Evolutionary conservation across 192 early-diverging fungal genomes (phyloP).

Genomic region (Backusella liffmaniae): DNA sequence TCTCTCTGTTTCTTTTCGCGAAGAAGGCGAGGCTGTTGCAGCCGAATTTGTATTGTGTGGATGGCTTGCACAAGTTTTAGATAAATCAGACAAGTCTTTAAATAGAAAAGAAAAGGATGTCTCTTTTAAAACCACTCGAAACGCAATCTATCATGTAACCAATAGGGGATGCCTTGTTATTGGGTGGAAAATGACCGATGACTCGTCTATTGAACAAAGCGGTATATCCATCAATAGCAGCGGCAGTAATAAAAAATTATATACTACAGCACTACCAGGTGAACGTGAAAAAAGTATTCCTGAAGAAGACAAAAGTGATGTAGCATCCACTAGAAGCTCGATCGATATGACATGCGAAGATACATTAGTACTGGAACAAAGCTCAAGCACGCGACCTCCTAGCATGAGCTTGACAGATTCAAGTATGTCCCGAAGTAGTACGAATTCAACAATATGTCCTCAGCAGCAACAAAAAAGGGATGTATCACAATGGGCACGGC

Average conservation of each 20-base stretch:
- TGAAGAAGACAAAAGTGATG: not conserved
- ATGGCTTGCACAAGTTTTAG: constrained; percentile 36
- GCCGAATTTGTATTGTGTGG: constrained; percentile 45
- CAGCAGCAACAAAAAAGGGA: not conserved
- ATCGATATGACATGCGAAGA: not conserved
- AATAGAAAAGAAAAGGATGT: not conserved
- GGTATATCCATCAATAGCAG: not conserved
- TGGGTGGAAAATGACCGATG: constrained; percentile 8
- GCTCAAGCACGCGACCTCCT: not conserved
- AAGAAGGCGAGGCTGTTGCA: constrained; percentile 44
- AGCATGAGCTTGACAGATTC: constrained; percentile 15
- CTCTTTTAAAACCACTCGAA: not conserved
- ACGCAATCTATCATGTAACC: constrained; percentile 12
- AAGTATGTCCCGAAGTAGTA: not conserved
- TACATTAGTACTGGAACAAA: not conserved
- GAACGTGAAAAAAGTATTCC: not conserved
- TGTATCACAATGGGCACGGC: constrained; percentile 34
- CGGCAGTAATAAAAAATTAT: not conserved
- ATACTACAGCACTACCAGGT: not conserved
- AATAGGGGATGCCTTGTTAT: not conserved
- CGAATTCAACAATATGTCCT: not conserved
- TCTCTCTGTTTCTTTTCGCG: constrained; percentile 41
- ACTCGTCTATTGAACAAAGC: not conserved
- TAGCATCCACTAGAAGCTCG: not conserved
- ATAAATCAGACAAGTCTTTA: constrained; percentile 9